Evolutionary conservation across 495 filamentous ascomycete species (phyloP), one percentile per base, ranked within the genome.

Genomic region (Penicillium antarcticum): DNA sequence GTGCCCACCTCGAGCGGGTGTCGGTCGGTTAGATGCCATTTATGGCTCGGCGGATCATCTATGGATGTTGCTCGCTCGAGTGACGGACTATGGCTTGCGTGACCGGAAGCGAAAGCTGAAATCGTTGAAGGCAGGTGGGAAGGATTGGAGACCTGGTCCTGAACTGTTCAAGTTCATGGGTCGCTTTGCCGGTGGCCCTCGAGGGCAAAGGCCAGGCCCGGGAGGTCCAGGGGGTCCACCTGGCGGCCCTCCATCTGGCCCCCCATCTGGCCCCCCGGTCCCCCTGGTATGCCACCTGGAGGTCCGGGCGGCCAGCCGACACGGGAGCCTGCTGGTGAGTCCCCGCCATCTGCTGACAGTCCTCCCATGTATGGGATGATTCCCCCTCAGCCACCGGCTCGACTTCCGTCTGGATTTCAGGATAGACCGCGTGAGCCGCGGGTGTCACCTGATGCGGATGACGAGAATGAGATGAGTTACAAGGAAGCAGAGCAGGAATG

Each of bases 41-140:
- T 94, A 90, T 64, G 94, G 90, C 8, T 88, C 87, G 2, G 86
- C 85, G 45, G 94, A 98, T 61, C 88, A 96, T 67, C 62, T 96
- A 12, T 81, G 91, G 48, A 79, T 98, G 7, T 68, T 98, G 1
- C 73, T 96, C 16, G 94, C 86, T 16, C 84, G 92, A 11, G 62
- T 96, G n/a, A 83, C 86, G 12, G 84, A 87, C 49, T 98, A 96
- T 65, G 81, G 87, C 11, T 81, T 84, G 2, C 82, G 80, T 42
- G 94, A 98, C 67, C 75, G 90, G 12, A 79, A 76, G 40, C 76
- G 94, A 41, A 98, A 98, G 61, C 72, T 88, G 36, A 84, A 75
- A 50, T 78, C 61, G 37, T 35, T 55, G 23, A 65, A 68, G 52
- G 56, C 65, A 2, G 71, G 77, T 35, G 82, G 82, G 13, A 74